These are phyloP conservation scores for Paraconiothyrium sp. DNA, from an alignment of 2,329 filamentous ascomycete species.

Conservation along the genomic window DNA sequence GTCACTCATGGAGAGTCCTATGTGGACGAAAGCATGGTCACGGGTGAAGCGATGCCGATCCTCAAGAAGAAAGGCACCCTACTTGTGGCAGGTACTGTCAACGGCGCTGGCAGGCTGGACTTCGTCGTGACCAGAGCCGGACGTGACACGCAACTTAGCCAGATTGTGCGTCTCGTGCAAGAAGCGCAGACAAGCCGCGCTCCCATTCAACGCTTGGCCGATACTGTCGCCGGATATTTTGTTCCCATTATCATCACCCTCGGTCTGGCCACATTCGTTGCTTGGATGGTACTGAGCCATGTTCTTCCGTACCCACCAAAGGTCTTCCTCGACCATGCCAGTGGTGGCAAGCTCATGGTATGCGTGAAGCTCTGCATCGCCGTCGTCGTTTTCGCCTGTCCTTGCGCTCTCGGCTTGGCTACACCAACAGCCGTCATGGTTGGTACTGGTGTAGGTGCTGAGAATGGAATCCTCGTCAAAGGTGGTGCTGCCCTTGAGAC, in stretches of 20 bases:
- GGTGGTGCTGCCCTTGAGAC: slow-evolving; percentile 91
- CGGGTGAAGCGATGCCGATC: slow-evolving; percentile 94
- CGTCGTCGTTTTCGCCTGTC: slow-evolving; percentile 97
- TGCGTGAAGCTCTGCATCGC: slow-evolving; percentile 98
- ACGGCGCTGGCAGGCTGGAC: slow-evolving; percentile 89
- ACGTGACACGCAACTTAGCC: slow-evolving; percentile 94
- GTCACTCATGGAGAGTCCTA: slow-evolving; percentile 91
- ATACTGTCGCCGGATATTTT: slow-evolving; percentile 91
- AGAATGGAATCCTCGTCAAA: slow-evolving; percentile 97
- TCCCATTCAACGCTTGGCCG: slow-evolving; percentile 92
- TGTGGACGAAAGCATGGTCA: slow-evolving; percentile 98
- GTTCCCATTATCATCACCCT: slow-evolving; percentile 88
- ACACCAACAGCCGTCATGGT: slow-evolving; percentile 99
- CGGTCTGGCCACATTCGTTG: slow-evolving; percentile 83
- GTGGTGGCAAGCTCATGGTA: slow-evolving; percentile 93
- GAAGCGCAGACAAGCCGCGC: slow-evolving; percentile 94
- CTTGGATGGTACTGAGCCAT: slow-evolving; percentile 96
- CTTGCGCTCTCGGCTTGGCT: slow-evolving; percentile 93
- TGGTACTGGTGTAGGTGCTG: slow-evolving; percentile 93
- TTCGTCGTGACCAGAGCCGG: slow-evolving; percentile 92
- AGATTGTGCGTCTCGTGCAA: slow-evolving; percentile 98
- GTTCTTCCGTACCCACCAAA: slow-evolving; percentile 82
- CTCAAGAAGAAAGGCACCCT: slow-evolving; percentile 82
- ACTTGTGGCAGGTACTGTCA: slow-evolving; percentile 94
- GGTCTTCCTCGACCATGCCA: slow-evolving; percentile 82